Conservation (phyloP, 225 moss, liverwort and hornwort genomes). For the Physcomitrium patens region DNA sequence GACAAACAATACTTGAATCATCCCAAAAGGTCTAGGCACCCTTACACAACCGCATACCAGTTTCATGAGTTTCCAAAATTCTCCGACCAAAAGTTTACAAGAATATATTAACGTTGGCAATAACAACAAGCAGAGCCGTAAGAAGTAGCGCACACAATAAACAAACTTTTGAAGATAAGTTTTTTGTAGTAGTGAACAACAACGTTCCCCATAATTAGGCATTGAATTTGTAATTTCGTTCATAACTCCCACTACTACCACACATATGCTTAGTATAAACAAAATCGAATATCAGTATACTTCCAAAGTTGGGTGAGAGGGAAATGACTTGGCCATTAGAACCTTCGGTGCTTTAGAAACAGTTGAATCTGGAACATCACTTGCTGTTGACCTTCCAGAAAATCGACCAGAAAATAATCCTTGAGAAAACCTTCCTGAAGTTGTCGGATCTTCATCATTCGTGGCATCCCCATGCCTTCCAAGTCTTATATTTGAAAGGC, state of each 20-base stretch:
- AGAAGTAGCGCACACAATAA: not conserved
- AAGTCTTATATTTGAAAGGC: constrained; percentile 78
- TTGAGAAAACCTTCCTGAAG: constrained; percentile 86
- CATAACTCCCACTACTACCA: too few species aligned
- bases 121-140: not conserved
- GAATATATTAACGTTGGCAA: not conserved
- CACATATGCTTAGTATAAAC: not conserved
- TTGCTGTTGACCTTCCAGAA: constrained; percentile 73
- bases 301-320: constrained; percentile 22
- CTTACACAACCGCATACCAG: not conserved
- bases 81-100: constrained; percentile 13
- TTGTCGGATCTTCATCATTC: constrained; percentile 88
- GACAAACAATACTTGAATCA: constrained; percentile 7
- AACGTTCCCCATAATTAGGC: not conserved
- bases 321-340: constrained; percentile 24
- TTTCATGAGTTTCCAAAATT: constrained; percentile 2
- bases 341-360: constrained; percentile 83
- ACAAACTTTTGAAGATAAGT: not conserved
- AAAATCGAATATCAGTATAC: constrained; percentile 4
- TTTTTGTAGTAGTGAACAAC: constrained; percentile 1
- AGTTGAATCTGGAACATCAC: constrained; percentile 60
- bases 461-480: constrained; percentile 77
- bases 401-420: constrained; percentile 79
- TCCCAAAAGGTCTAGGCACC: not conserved
- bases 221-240: constrained; percentile 2